Evolutionary conservation across 208 protist genomes (phyloP).

Genomic region (Wallacemonas collosoma): DNA sequence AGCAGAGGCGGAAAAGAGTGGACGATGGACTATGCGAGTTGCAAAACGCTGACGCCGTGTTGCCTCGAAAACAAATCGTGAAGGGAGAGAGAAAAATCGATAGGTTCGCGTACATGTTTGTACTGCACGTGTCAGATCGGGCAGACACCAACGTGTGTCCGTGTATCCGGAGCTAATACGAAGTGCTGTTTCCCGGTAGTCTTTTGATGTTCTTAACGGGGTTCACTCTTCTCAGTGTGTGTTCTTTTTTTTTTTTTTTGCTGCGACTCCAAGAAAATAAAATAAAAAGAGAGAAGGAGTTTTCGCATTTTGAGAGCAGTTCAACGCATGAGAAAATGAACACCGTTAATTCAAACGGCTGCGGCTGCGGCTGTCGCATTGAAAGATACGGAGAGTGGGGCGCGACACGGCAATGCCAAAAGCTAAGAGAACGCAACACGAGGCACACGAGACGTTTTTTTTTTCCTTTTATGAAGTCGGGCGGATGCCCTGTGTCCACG

Average conservation of each 20-base stretch:
- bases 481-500: too few species aligned
- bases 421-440: not conserved
- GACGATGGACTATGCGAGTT: too few species aligned
- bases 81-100: too few species aligned
- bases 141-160: too few species aligned
- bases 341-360: not conserved
- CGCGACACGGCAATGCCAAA: too few species aligned
- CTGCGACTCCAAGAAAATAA: not conserved
- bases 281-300: not conserved
- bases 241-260: not conserved
- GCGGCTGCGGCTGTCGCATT: too few species aligned
- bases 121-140: too few species aligned
- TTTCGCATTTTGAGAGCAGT: not conserved
- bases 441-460: constrained; percentile 1
- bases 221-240: not conserved
- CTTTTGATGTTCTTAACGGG: constrained; percentile 1
- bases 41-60: too few species aligned
- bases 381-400: too few species aligned
- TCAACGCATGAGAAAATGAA: not conserved
- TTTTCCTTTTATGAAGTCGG: not conserved
- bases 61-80: too few species aligned
- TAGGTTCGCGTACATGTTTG: too few species aligned
- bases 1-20: too few species aligned
- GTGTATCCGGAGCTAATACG: not conserved
- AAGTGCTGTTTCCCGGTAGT: not conserved